phyloP scores from a whole-genome alignment of 1,284 basidiomycete genomes.

The Spongispora temasekensis region DNA sequence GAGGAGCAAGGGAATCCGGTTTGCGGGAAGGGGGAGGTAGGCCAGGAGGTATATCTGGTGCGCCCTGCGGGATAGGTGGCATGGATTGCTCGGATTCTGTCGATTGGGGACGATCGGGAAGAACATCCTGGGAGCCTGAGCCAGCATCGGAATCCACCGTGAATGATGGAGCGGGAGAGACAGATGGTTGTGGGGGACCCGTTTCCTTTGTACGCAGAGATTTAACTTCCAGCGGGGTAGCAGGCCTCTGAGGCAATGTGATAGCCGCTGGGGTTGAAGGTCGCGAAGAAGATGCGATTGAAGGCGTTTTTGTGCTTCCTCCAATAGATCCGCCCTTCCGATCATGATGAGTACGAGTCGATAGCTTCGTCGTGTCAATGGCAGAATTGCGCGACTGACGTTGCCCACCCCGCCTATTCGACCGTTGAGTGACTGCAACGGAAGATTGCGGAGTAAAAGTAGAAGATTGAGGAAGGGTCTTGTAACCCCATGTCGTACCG shows the following conservation, averaged over 20 bases:
- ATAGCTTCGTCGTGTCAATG: conserved; percentile 41
- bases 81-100: conserved; percentile 44
- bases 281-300: conserved; percentile 62
- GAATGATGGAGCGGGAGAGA: conserved; percentile 52
- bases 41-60: conserved; percentile 56
- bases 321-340: conserved; percentile 37
- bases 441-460: conserved; percentile 25
- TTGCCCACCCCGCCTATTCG: conserved; percentile 43
- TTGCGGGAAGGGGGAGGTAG: conserved; percentile 55
- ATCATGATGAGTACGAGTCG: conserved; percentile 38
- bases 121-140: conserved; percentile 40
- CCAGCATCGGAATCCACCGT: conserved; percentile 43
- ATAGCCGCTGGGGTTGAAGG: conserved; percentile 55
- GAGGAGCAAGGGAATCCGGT: conserved; percentile 52
- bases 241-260: conserved; percentile 43
- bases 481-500: conserved; percentile 81
- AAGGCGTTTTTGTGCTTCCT: conserved; percentile 44
- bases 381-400: conserved; percentile 43
- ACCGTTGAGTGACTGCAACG: conserved; percentile 34
- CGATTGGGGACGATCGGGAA: conserved; percentile 48
- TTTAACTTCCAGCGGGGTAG: conserved; percentile 49
- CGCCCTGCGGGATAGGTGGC: conserved; percentile 47
- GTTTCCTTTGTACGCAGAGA: conserved; percentile 43
- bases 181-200: conserved; percentile 39
- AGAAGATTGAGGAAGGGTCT: conserved; percentile 37